Evolutionary conservation across 371 early-diverging fungal species (phyloP).

Genomic region (Parasitella parasitica): DNA sequence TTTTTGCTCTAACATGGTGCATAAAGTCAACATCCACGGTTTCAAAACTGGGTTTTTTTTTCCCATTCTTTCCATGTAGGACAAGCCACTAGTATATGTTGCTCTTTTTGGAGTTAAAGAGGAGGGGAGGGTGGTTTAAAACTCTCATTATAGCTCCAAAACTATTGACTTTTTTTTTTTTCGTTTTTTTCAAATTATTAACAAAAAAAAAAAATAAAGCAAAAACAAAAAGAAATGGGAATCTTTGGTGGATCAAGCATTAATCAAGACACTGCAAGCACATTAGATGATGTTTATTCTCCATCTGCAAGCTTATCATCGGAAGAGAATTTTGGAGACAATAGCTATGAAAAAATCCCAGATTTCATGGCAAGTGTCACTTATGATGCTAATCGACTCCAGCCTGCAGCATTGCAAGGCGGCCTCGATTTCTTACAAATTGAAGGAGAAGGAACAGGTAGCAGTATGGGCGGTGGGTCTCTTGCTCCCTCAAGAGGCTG

Average conservation of each 20-base stretch:
- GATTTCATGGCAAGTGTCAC: slow-evolving; percentile 54
- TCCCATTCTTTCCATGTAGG: not conserved
- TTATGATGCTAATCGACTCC: slow-evolving; percentile 54
- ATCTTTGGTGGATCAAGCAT: slow-evolving; percentile 12
- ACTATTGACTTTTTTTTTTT: not conserved
- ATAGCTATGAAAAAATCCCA: slow-evolving; percentile 53
- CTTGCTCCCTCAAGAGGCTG: slow-evolving; percentile 77
- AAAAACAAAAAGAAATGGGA: slow-evolving; percentile 3
- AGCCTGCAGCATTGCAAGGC: slow-evolving; percentile 60
- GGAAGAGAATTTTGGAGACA: slow-evolving; percentile 28
- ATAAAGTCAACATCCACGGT: too few relatives aligned
- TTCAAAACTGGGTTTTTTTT: too few relatives aligned
- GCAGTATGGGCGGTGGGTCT: slow-evolving; percentile 37
- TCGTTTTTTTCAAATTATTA: not conserved
- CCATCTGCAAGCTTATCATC: slow-evolving; percentile 18
- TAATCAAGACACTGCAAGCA: not conserved
- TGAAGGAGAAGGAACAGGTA: slow-evolving; percentile 31
- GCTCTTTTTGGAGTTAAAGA: not conserved
- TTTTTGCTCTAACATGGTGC: too few relatives aligned
- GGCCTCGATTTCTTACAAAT: slow-evolving; percentile 64
- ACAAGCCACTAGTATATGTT: not conserved
- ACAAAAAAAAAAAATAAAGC: not conserved
- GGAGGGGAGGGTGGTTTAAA: not conserved
- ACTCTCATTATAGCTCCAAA: not conserved
- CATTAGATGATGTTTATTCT: slow-evolving; percentile 31